Percentiles rank a stretch among this genome's conserved stretches.
These are phyloP conservation scores for Blakeslea trispora DNA, from an alignment of 371 early-diverging fungal genomes.

Conservation along the genomic window DNA sequence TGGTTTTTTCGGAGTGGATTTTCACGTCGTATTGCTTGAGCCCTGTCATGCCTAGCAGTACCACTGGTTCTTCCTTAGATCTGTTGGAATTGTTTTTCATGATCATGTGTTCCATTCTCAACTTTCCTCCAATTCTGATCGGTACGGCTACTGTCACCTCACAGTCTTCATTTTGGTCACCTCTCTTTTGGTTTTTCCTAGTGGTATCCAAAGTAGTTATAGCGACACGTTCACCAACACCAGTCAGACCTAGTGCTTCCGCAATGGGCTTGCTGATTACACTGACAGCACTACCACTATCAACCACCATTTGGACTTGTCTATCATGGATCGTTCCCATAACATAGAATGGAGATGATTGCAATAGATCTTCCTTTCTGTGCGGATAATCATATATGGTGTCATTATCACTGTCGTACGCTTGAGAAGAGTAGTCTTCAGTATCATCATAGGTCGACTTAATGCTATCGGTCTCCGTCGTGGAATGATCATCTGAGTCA, in stretches of 20 bases:
- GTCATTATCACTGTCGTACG: conserved; percentile 5
- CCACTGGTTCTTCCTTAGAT: neutral
- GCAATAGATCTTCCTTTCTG: neutral
- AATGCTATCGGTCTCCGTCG: neutral
- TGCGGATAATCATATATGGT: conserved; percentile 6
- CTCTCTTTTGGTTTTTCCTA: neutral
- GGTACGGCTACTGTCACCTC: conserved; percentile 1
- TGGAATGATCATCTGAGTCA: neutral
- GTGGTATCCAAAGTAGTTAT: neutral
- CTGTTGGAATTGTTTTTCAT: neutral
- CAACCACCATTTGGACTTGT: conserved; percentile 2
- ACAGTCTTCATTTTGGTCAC: neutral
- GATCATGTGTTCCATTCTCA: neutral
- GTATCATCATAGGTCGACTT: neutral
- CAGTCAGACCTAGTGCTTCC: neutral
- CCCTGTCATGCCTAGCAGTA: conserved; percentile 6
- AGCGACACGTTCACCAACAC: conserved; percentile 12
- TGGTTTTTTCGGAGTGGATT: neutral
- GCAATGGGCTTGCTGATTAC: conserved; percentile 15
- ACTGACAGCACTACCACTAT: conserved; percentile 14
- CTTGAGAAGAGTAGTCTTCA: neutral
- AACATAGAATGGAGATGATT: neutral
- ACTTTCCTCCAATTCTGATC: neutral
- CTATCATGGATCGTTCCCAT: conserved; percentile 11
- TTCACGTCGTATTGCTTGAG: neutral